Base-by-base conservation (phyloP, 2,329 filamentous ascomycete species). In the Periconia macrospinosa region DNA sequence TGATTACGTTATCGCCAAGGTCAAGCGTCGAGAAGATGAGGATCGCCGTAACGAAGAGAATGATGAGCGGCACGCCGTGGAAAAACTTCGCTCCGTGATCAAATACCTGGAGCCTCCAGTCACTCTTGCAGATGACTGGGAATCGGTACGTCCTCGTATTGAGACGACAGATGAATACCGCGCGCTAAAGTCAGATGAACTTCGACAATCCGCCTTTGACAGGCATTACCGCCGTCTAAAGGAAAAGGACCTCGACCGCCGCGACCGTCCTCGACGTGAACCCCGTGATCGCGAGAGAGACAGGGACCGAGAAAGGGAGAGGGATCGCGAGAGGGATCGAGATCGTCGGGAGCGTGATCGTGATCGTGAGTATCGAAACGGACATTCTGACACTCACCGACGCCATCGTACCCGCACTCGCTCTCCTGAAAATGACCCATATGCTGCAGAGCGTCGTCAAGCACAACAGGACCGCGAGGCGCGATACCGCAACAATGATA, bases 391-490 rank as follows among this genome's bases (percentile, higher is more conserved):
- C 54, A 69, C 72, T 55, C 69, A 73, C 47, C 73, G 73, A 52
- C 73, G 76, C 60, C 73, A 73, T 58, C 78, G 78, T 61, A 82
- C 90, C 64, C 84, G 85, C 64, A 95, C 90, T 70, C 91, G 92
- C 66, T 92, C 89, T 64, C 92, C 92, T n/a, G 94, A 97, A 74
- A 85, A 86, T 54, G 92, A 99, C 76, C 86, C 91, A 18, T 99
- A 99, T 74, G 94, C 97, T 75, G 94, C 92, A 55, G 94, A 99
- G 71, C 87, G 94, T 61, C 89, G 92, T 67, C 94, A 93, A 74
- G 93, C 93, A 42, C 92, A 94, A 69, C 92, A 92, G 53, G 92
- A 96, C 70, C 88, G 95, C 45, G 95, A 97, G 77, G 89, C 92
- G 61, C 92, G 95, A 65, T 95, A 96, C 76, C 87, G 91, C 73